Percentiles rank a stretch among this genome's conserved stretches.
These are phyloP conservation scores for Aspergillus sp. DNA, from an alignment of 2,329 filamentous ascomycete genomes.

Conservation along the genomic window DNA sequence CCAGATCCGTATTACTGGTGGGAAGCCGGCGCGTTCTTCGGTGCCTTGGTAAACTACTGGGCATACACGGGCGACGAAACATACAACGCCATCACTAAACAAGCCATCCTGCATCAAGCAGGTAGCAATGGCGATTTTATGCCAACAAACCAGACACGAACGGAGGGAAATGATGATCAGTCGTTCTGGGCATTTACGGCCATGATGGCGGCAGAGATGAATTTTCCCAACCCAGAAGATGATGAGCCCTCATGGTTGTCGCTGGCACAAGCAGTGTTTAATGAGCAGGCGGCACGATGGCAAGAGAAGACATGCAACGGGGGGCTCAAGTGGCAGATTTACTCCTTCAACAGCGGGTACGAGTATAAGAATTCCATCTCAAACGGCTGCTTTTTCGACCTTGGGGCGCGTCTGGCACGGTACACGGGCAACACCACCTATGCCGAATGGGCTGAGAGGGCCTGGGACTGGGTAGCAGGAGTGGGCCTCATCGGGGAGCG, in stretches of 20 bases:
- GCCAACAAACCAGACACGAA: conserved; percentile 46
- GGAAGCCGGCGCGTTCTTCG: conserved; percentile 27
- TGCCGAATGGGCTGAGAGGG: conserved; percentile 56
- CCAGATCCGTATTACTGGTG: conserved; percentile 34
- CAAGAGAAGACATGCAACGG: conserved; percentile 57
- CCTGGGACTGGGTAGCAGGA: conserved; percentile 48
- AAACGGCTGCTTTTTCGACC: conserved; percentile 10
- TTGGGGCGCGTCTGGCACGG: conserved; percentile 8
- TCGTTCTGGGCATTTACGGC: conserved; percentile 73
- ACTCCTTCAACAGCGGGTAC: conserved; percentile 8
- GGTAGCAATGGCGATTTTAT: conserved; percentile 66
- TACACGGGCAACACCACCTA: conserved; percentile 10
- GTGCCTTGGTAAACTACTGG: conserved; percentile 23
- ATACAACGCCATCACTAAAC: conserved; percentile 36
- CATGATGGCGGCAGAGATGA: conserved; percentile 66
- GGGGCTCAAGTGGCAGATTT: conserved; percentile 44
- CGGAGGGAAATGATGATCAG: conserved; percentile 45
- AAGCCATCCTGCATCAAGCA: conserved; percentile 63
- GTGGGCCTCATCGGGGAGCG: conserved; percentile 41
- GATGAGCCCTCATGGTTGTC: conserved; percentile 63
- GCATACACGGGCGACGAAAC: conserved; percentile 20
- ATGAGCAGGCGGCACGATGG: conserved; percentile 64
- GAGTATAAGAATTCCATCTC: conserved; percentile 7
- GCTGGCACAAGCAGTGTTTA: conserved; percentile 66
- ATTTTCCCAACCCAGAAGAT: conserved; percentile 58